These are phyloP conservation scores for Plantago major DNA, from an alignment of 257 asterid species.

Conservation along the genomic window DNA sequence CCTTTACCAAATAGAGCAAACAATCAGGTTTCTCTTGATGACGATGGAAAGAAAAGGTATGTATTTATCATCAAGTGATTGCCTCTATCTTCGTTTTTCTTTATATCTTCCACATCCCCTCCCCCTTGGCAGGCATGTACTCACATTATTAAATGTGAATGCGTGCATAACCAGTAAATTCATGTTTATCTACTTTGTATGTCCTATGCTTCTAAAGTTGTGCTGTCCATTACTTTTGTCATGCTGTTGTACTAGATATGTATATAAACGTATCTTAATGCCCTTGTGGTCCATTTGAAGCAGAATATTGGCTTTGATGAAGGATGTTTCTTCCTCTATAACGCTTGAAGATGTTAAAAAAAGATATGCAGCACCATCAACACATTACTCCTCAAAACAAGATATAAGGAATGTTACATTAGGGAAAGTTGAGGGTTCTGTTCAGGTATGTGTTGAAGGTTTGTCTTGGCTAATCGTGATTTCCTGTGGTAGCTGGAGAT, in stretches of 20 bases:
- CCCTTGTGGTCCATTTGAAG: constrained; percentile 17
- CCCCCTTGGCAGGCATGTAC: not conserved
- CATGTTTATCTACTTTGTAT: too few species aligned
- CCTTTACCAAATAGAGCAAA: constrained; percentile 29
- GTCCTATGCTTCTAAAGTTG: too few species aligned
- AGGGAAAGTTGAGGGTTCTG: constrained; percentile 75
- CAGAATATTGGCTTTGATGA: constrained; percentile 57
- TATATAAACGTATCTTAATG: not conserved
- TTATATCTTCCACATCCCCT: not conserved
- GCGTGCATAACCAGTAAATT: too few species aligned
- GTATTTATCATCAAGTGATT: not conserved
- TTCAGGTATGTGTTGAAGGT: constrained; percentile 49
- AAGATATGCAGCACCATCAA: constrained; percentile 45
- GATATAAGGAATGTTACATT: constrained; percentile 44
- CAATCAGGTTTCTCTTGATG: constrained; percentile 39
- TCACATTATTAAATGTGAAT: too few species aligned
- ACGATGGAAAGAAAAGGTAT: constrained; percentile 60
- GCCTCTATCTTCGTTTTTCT: not conserved
- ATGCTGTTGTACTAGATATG: too few species aligned
- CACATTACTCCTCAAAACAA: constrained; percentile 39
- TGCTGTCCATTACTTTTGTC: too few species aligned
- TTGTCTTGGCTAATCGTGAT: constrained; percentile 8
- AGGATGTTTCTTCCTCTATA: constrained; percentile 49
- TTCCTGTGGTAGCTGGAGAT: constrained; percentile 13
- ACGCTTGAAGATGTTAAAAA: constrained; percentile 39